Percentiles rank a stretch among this genome's conserved stretches.
Evolutionary conservation across 2,329 filamentous ascomycete genomes (phyloP).

Genomic region (Lachnellula willkommii): DNA sequence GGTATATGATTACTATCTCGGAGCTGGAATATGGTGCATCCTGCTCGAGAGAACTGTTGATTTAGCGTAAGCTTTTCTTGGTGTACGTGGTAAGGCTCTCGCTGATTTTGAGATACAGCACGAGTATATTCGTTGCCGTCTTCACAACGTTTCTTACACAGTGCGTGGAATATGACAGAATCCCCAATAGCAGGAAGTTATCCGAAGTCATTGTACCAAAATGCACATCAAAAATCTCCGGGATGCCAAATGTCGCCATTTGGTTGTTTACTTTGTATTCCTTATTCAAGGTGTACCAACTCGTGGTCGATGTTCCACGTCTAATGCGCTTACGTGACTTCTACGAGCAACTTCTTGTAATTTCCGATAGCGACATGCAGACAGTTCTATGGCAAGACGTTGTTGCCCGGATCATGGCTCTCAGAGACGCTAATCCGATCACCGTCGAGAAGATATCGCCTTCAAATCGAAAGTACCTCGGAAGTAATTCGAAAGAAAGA

Average conservation of each 20-base stretch:
- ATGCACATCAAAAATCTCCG: conserved; percentile 43
- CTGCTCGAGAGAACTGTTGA: conserved; percentile 51
- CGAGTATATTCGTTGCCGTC: conserved; percentile 60
- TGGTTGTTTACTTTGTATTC: conserved; percentile 64
- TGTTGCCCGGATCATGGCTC: conserved; percentile 61
- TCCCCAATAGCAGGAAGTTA: conserved; percentile 47
- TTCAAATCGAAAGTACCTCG: conserved; percentile 52
- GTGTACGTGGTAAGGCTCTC: neutral
- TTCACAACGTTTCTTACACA: conserved; percentile 64
- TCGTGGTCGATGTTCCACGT: conserved; percentile 52
- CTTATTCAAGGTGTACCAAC: conserved; percentile 54
- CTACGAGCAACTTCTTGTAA: conserved; percentile 61
- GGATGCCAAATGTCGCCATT: conserved; percentile 34
- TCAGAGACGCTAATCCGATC: conserved; percentile 63
- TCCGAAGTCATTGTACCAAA: conserved; percentile 53
- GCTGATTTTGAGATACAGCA: conserved; percentile 37
- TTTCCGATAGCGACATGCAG: conserved; percentile 66
- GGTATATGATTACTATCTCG: conserved; percentile 63
- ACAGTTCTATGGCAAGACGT: conserved; percentile 70
- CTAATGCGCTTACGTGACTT: conserved; percentile 64
- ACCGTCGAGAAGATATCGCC: conserved; percentile 59
- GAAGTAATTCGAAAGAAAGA: conserved; percentile 84
- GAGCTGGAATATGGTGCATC: conserved; percentile 66
- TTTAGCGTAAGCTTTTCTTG: conserved; percentile 43
- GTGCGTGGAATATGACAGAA: conserved; percentile 60